Evolutionary conservation across 75 land plant genomes (phyloP), one percentile per base, ranked within the genome.

Genomic region (Adiantum capillusveneris): DNA sequence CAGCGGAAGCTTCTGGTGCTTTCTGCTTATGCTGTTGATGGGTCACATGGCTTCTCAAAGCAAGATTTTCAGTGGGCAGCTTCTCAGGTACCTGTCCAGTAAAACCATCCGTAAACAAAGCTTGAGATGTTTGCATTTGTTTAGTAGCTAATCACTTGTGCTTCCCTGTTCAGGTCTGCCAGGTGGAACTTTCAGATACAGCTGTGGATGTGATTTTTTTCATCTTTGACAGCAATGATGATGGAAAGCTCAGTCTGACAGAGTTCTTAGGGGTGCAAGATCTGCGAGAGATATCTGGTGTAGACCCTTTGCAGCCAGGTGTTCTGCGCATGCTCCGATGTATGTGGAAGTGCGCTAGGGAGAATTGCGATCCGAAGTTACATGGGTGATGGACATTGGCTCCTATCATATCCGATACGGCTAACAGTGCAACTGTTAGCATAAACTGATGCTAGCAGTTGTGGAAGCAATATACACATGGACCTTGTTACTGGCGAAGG

Each of bases 51-150:
- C 5, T 31, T 63, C 9, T 44, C 65, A 11, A 63, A 63, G 27
- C 16, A 25, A 17, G 65, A 63, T 52, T 63, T 63, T 24, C 58
- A 63, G 25, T 30, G 65, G 50, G 65, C 65, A 28, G 65, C 55
- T 53, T 24, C 65, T 1, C 27, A 51, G 65, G 65, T 63, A 25
- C n/a, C n/a, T n/a, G n/a, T n/a, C n/a, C n/a, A n/a, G n/a, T n/a
- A 30, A n/a, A n/a, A n/a, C n/a, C n/a, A n/a, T n/a, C n/a, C n/a
- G n/a, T n/a, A n/a, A n/a, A n/a, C n/a, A n/a, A n/a, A n/a, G n/a
- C n/a, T n/a, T n/a, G n/a, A n/a, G 44, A 27, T 34, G 37, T 34
- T 34, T 34, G 9, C 37, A n/a, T n/a, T n/a, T n/a, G n/a, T 36
- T 41, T 14, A 11, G 18, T 55, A 30, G 6, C 57, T 25, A 5